phyloP scores from a whole-genome alignment of 164 flowering plant species.

The Stephania cephalantha region DNA sequence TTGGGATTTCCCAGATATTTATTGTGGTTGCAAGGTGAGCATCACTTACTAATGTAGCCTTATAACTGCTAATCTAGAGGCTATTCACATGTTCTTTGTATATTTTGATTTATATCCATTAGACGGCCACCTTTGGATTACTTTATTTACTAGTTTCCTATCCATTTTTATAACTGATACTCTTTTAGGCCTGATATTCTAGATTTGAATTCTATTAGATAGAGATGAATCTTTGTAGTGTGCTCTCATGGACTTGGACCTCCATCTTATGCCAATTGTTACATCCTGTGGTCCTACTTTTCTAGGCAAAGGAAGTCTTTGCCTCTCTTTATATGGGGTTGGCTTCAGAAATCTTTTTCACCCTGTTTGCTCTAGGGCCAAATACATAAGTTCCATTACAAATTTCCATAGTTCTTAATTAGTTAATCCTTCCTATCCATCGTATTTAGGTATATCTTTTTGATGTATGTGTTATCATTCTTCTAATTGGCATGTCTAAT shows the following conservation, averaged over 20 bases:
- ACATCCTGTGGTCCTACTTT: too few relatives aligned
- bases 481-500: too few relatives aligned
- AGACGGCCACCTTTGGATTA: neutral
- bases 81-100: neutral
- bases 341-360: too few relatives aligned
- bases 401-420: too few relatives aligned
- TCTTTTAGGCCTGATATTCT: neutral
- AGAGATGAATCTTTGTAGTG: neutral
- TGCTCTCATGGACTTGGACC: too few relatives aligned
- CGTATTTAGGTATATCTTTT: too few relatives aligned
- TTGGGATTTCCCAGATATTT: constrained; percentile 48
- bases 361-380: neutral
- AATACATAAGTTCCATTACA: too few relatives aligned
- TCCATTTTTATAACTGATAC: neutral
- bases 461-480: too few relatives aligned
- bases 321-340: too few relatives aligned
- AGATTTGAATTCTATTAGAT: neutral
- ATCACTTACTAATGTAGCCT: neutral
- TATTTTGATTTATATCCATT: neutral
- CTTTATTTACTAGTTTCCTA: neutral
- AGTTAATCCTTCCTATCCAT: too few relatives aligned
- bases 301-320: too few relatives aligned
- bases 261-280: too few relatives aligned
- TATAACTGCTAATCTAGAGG: neutral
- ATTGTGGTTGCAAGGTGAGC: constrained; percentile 87